Evolutionary conservation across 192 early-diverging fungal species (phyloP), one percentile per base, ranked within the genome.

Genomic region (Ambispora gerdemannii): DNA sequence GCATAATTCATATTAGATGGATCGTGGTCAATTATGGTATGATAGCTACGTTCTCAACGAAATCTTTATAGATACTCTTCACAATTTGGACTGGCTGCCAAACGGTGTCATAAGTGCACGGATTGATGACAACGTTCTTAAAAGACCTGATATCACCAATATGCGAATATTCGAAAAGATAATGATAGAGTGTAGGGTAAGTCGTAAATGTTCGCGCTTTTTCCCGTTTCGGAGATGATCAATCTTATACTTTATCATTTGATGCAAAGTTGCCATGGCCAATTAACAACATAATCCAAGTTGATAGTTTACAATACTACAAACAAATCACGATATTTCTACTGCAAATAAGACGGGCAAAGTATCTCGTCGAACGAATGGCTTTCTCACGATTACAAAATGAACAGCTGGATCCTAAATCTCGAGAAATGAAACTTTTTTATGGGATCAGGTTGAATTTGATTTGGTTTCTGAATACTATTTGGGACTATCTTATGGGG

Each of bases 381-480:
- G 50, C 76, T 11, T 63, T 80, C 31, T 80, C 53, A 64, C 51
- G 43, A 61, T 64, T 47, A 60, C 6, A 51, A 50, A 32, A 17
- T 35, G 24, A 63, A 19, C 19, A 32, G 67, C 7, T 49, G 17
- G 6, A 49, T 32, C 49, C 56, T n/a, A n/a, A n/a, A 35, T 38
- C 55, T 30, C n/a, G 35, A 34, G 61, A 36, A 19, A 74, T 65
- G 50, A 69, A 72, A 27, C 33, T 63, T 15, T 78, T 77, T 67
- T 80, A 80, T 73, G 71, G 71, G 0, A 25, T 80, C 7, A 56
- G 78, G 22, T 66, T 78, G 59, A 71, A 75, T 3, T 65, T 80
- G 8, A 67, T 80, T 24, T 80, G 78, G 78, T 80, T 80, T 72
- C 36, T 80, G 3, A 77, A 80, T 53, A 62, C 66, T 25, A 59